Conservation (phyloP, 495 filamentous ascomycete species). For the Penicillium nucicola region DNA sequence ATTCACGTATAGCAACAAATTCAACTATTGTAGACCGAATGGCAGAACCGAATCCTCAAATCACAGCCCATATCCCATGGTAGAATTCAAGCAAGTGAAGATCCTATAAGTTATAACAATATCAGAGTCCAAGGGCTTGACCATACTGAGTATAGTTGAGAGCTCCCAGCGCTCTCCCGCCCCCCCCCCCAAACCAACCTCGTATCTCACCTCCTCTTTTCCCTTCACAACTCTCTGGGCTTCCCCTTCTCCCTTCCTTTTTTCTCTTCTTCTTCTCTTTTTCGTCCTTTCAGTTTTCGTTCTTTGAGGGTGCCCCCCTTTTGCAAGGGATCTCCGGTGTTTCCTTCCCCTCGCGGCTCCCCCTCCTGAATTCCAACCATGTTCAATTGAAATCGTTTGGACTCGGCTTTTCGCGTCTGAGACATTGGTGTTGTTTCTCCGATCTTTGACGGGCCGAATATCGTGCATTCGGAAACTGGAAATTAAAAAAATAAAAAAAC, state of each 20-base stretch:
- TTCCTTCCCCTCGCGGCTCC: conserved; percentile 50
- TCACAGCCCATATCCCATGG: too few relatives aligned
- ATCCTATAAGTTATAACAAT: too few relatives aligned
- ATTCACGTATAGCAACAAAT: too few relatives aligned
- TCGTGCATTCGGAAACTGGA: conserved; percentile 13
- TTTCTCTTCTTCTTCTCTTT: conserved; percentile 10
- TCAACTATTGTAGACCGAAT: too few relatives aligned
- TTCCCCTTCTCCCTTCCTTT: conserved; percentile 6
- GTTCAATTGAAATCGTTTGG: conserved; percentile 52
- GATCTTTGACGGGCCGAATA: conserved; percentile 19
- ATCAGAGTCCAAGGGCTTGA: too few relatives aligned
- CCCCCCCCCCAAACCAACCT: conserved; percentile 11
- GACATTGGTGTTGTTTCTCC: conserved; percentile 53
- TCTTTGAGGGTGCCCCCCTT: conserved; percentile 7
- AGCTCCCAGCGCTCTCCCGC: conserved; percentile 6
- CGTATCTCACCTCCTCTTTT: conserved; percentile 16
- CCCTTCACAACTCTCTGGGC: conserved; percentile 5
- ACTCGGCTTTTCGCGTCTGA: conserved; percentile 58
- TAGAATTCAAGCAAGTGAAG: too few relatives aligned
- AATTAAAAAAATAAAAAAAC: too few relatives aligned
- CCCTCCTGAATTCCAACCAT: conserved; percentile 65
- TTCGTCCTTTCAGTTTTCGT: conserved; percentile 13
- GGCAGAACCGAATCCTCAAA: too few relatives aligned
- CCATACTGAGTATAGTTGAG: too few relatives aligned
- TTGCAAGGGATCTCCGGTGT: conserved; percentile 19